Conservation (phyloP, 2,329 filamentous ascomycete genomes). For the Zopfia rhizophila region DNA sequence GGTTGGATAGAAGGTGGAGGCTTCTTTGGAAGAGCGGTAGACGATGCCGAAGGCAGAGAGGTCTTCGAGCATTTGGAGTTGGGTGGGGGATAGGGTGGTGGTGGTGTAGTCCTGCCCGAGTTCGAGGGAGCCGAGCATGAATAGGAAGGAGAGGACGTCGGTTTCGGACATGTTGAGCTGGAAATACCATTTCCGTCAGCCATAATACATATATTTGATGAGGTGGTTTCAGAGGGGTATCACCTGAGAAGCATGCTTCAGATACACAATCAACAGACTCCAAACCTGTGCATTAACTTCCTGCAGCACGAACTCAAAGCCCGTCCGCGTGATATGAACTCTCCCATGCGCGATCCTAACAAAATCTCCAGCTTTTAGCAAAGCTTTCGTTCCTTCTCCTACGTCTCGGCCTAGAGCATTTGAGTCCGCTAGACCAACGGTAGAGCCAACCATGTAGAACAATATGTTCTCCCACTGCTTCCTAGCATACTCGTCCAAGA, state of each 20-base stretch:
- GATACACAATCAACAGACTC: constrained; percentile 92
- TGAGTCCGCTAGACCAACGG: constrained; percentile 55
- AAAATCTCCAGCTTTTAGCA: constrained; percentile 82
- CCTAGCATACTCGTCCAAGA: constrained; percentile 86
- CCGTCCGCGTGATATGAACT: constrained; percentile 86
- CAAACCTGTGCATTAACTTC: constrained; percentile 97
- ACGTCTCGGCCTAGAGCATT: constrained; percentile 61
- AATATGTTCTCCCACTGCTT: constrained; percentile 95
- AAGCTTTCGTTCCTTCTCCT: constrained; percentile 76
- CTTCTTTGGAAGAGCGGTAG: constrained; percentile 66
- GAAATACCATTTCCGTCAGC: constrained; percentile 13
- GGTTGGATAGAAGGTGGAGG: constrained; percentile 81
- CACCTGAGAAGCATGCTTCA: constrained; percentile 81
- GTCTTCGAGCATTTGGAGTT: constrained; percentile 88
- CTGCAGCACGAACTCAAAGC: constrained; percentile 93
- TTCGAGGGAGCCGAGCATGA: constrained; percentile 92
- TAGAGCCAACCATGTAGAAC: constrained; percentile 90
- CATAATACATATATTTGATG: too few relatives aligned
- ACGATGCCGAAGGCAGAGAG: constrained; percentile 93
- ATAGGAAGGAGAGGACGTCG: constrained; percentile 95
- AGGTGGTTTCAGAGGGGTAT: constrained; percentile 21
- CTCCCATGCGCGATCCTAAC: constrained; percentile 70
- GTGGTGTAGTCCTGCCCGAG: constrained; percentile 93
- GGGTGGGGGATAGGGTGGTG: constrained; percentile 80
- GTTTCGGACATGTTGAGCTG: constrained; percentile 82